Base-by-base conservation (phyloP, 1,139 yeast genomes). In the Blastobotrys proliferans region DNA sequence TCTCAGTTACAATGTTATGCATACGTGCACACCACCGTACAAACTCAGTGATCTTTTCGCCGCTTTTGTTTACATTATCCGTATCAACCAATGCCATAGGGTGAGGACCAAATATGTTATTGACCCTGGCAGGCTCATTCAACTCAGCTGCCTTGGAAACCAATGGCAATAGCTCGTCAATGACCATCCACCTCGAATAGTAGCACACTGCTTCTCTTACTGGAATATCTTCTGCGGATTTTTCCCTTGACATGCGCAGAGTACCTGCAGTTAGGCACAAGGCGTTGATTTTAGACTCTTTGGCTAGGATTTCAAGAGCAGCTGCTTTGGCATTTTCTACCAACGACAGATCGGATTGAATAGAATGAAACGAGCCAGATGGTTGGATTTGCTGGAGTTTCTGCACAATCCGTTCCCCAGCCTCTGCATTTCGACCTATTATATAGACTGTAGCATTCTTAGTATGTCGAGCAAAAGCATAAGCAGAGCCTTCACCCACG, bases 401-500 rank as follows among this genome's bases (percentile, higher is more conserved):
- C 11, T 32, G 38, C 9, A 52, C 27, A 2, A 61, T 53, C 10
- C 36, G 25, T 6, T 44, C 45, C 1, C 58, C 66, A 8, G 56
- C 45, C 8, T 34, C 47, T 36, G 47, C 51, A 41, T 48, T 55
- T 18, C 65, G 54, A 1, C 66, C 66, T n/a, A 61, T 49, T 35
- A 62, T 49, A 48, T 62, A 61, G 13, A 62, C 50, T 3, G 55
- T 56, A 13, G 66, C 64, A 10, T 42, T 38, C 6, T 44, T 39
- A 20, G 56, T 52, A 40, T 54, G 48, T 38, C 46, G 46, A 6
- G 64, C 66, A 45, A 58, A 57, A 22, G 48, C 43, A 45, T 54
- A 59, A 17, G 62, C 61, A 3, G 61, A 51, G 34, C 50, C 44
- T 36, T 58, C 58, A 9, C 66, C 66, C 27, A 61, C 52, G 31